These are phyloP conservation scores for Conticribra guillardii DNA, from an alignment of 108 stramenopile genomes.

Conservation along the genomic window DNA sequence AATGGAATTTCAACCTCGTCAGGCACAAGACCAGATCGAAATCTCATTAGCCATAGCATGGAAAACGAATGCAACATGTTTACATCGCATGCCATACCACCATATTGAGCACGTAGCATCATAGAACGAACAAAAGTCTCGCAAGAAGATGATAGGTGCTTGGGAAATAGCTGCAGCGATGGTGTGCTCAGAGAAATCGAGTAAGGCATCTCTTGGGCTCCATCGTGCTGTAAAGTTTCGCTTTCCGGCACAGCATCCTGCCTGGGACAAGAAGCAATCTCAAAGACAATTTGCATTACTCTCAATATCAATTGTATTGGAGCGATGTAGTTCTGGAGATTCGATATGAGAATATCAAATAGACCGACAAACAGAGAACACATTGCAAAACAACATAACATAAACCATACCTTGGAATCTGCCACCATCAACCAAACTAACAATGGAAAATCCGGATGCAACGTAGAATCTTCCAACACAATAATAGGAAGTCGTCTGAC, in stretches of 20 bases:
- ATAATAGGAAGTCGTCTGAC: slow-evolving; percentile 90
- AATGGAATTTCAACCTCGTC: too few species aligned
- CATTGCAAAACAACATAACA: too few species aligned
- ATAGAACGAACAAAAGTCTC: slow-evolving; percentile 64
- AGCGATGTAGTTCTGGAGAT: slow-evolving; percentile 34
- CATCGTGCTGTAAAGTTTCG: not conserved
- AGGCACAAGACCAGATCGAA: slow-evolving; percentile 22
- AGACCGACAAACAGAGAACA: too few species aligned
- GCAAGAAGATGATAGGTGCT: slow-evolving; percentile 1
- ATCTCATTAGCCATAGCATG: slow-evolving; percentile 63
- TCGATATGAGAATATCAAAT: too few species aligned
- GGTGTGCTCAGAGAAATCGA: slow-evolving; percentile 36
- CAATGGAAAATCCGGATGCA: slow-evolving; percentile 86
- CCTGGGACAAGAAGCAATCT: slow-evolving; percentile 78
- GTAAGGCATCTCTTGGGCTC: not conserved
- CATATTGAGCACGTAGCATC: slow-evolving; percentile 73
- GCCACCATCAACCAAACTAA: slow-evolving; percentile 92
- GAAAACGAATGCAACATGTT: slow-evolving; percentile 66
- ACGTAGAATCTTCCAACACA: slow-evolving; percentile 85
- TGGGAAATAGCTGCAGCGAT: slow-evolving; percentile 18
- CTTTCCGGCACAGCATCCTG: slow-evolving; percentile 46
- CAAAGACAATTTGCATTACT: slow-evolving; percentile 76
- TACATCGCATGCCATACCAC: slow-evolving; percentile 84
- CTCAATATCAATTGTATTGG: slow-evolving; percentile 31
- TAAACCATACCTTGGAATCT: slow-evolving; percentile 68